A percentile compares a stretch with the other conserved stretches of the same genome.
Evolutionary conservation across 768 basidiomycete genomes (phyloP).

Genomic region (Tulasnella sp.): DNA sequence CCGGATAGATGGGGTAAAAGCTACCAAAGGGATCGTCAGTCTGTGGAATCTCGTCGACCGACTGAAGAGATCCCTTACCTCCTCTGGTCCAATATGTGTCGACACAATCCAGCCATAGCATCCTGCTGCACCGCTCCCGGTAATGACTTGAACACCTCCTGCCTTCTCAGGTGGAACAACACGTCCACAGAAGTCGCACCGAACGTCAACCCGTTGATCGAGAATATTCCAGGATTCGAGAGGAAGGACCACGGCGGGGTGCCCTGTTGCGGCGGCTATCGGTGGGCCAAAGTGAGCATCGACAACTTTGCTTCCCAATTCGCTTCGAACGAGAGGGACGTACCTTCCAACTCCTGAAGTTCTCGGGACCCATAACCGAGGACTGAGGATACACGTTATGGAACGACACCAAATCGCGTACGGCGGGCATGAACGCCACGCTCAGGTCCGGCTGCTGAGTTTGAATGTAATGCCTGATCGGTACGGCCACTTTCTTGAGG

Average conservation of each 20-base stretch:
- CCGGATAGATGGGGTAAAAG: conserved; percentile 92
- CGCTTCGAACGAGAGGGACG: not conserved
- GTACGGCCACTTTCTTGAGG: conserved; percentile 44
- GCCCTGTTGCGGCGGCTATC: not conserved
- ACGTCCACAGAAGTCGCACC: conserved; percentile 76
- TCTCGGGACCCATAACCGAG: conserved; percentile 16
- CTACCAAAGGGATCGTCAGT: conserved; percentile 30
- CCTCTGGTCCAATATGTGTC: conserved; percentile 77
- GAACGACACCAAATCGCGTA: conserved; percentile 65
- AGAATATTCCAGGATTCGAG: conserved; percentile 79
- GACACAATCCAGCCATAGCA: conserved; percentile 62
- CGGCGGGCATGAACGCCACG: conserved; percentile 69
- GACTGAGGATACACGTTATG: conserved; percentile 81
- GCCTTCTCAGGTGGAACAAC: conserved; percentile 77
- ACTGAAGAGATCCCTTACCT: conserved; percentile 38
- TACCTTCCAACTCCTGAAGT: conserved; percentile 7
- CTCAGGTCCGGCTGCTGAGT: conserved; percentile 43
- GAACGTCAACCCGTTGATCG: conserved; percentile 74
- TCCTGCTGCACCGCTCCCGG: conserved; percentile 54
- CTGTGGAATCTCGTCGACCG: not conserved
- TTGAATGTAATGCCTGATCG: conserved; percentile 38
- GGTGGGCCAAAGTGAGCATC: not conserved
- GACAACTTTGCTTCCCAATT: not conserved
- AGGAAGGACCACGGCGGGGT: conserved; percentile 31
- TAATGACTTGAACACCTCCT: conserved; percentile 58